phyloP scores from a whole-genome alignment of 257 asterid species.

The Catharanthus roseus region DNA sequence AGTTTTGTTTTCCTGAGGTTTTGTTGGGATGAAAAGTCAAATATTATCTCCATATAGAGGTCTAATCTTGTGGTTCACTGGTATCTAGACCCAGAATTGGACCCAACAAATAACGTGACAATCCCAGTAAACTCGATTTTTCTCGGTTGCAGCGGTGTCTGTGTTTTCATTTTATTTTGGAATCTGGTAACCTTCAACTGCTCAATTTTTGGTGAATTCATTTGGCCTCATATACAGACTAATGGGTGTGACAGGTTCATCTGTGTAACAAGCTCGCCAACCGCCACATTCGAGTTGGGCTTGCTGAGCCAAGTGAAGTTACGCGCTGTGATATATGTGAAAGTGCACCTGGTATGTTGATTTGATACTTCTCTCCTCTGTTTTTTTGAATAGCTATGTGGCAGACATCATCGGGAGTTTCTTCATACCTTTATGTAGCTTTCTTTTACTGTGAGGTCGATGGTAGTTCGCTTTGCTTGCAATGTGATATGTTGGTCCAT shows the following conservation, averaged over 20 bases:
- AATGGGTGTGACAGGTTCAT: slow-evolving; percentile 51
- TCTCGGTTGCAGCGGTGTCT: not conserved
- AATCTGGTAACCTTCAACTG: not conserved
- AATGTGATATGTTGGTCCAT: slow-evolving; percentile 90
- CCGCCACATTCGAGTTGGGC: slow-evolving; percentile 87
- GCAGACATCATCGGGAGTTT: slow-evolving; percentile 3
- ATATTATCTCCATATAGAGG: not conserved
- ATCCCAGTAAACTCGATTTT: not conserved
- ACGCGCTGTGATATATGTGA: slow-evolving; percentile 89
- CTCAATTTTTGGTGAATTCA: not conserved
- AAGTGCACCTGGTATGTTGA: slow-evolving; percentile 74
- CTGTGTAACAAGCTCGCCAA: slow-evolving; percentile 95
- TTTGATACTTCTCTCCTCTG: slow-evolving; percentile 20
- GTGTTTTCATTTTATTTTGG: not conserved
- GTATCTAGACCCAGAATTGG: not conserved
- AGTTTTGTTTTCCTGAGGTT: not conserved
- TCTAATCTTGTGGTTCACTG: not conserved
- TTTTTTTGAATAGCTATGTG: slow-evolving; percentile 11
- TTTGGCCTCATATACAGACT: not conserved
- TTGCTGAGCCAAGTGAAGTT: slow-evolving; percentile 78
- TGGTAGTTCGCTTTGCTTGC: slow-evolving; percentile 91
- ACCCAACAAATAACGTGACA: not conserved
- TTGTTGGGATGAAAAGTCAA: not conserved
- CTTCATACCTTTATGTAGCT: slow-evolving; percentile 47
- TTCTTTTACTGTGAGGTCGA: slow-evolving; percentile 96